Percentiles rank a stretch among this genome's conserved stretches.
phyloP scores from a whole-genome alignment of 2,329 filamentous ascomycete species.

The Pseudogymnoascus verrucosus region DNA sequence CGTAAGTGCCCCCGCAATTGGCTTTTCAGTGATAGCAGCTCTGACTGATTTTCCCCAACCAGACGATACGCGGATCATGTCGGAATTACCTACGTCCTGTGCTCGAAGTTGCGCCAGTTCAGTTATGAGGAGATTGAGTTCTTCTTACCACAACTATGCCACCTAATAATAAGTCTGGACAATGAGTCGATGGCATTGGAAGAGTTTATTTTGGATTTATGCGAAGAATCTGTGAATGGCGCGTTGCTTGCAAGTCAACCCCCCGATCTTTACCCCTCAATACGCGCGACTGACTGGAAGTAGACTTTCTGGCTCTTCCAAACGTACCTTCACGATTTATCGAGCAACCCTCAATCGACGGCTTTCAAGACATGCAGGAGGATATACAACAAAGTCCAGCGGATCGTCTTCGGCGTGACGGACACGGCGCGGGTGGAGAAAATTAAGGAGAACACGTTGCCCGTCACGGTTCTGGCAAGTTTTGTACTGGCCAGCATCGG shows the following conservation, averaged over 20 bases:
- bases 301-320: slow-evolving; percentile 90
- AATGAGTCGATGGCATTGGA: slow-evolving; percentile 89
- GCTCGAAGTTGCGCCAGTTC: slow-evolving; percentile 81
- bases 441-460: slow-evolving; percentile 74
- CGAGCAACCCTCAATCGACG: slow-evolving; percentile 63
- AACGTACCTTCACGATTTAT: slow-evolving; percentile 76
- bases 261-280: background rate
- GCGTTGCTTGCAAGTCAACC: slow-evolving; percentile 61
- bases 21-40: slow-evolving; percentile 11
- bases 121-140: slow-evolving; percentile 89
- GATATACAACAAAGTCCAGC: slow-evolving; percentile 82
- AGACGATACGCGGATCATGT: slow-evolving; percentile 86
- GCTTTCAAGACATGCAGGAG: slow-evolving; percentile 75
- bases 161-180: slow-evolving; percentile 79
- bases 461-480: slow-evolving; percentile 72
- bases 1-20: slow-evolving; percentile 42
- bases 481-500: slow-evolving; percentile 71
- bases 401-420: slow-evolving; percentile 73
- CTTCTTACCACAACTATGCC: slow-evolving; percentile 81
- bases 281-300: slow-evolving; percentile 6
- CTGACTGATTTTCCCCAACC: slow-evolving; percentile 17
- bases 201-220: slow-evolving; percentile 78
- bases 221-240: slow-evolving; percentile 79
- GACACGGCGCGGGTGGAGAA: slow-evolving; percentile 62
- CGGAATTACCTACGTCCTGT: slow-evolving; percentile 82